Conservation (phyloP, 768 basidiomycete genomes). For the Tubosaeta sp. region DNA sequence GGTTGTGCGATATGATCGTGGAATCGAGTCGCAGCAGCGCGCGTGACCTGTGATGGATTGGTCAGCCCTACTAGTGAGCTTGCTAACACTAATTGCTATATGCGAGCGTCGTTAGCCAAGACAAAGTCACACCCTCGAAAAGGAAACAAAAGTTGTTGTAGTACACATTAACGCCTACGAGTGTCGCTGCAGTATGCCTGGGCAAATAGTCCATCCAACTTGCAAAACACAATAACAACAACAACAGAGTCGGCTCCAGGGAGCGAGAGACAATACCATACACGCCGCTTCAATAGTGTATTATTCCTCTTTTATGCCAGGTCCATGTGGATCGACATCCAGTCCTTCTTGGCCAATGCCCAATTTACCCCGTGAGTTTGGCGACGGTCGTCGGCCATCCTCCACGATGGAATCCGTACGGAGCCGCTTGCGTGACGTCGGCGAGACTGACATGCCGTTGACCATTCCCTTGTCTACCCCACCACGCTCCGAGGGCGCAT, state of each 20-base stretch:
- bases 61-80: not conserved
- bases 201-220: too few species aligned
- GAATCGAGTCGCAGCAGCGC: not conserved
- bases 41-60: not conserved
- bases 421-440: slow-evolving; percentile 28
- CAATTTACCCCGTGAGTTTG: slow-evolving; percentile 11
- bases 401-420: slow-evolving; percentile 19
- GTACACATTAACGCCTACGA: too few species aligned
- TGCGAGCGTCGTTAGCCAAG: too few species aligned
- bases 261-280: not conserved
- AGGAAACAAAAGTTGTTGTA: too few species aligned
- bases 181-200: too few species aligned
- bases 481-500: slow-evolving; percentile 26
- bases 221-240: too few species aligned
- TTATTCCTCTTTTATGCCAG: slow-evolving; percentile 28
- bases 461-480: slow-evolving; percentile 18
- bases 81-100: too few species aligned
- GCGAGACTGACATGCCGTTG: slow-evolving; percentile 18
- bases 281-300: slow-evolving; percentile 5
- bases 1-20: not conserved
- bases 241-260: not conserved
- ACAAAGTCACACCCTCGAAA: too few species aligned
- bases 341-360: slow-evolving; percentile 17
- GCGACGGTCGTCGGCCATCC: slow-evolving; percentile 21
- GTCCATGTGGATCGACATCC: slow-evolving; percentile 13